Conservation (phyloP, 805 yeast genomes). For the Tanozyma kutaoensis region DNA sequence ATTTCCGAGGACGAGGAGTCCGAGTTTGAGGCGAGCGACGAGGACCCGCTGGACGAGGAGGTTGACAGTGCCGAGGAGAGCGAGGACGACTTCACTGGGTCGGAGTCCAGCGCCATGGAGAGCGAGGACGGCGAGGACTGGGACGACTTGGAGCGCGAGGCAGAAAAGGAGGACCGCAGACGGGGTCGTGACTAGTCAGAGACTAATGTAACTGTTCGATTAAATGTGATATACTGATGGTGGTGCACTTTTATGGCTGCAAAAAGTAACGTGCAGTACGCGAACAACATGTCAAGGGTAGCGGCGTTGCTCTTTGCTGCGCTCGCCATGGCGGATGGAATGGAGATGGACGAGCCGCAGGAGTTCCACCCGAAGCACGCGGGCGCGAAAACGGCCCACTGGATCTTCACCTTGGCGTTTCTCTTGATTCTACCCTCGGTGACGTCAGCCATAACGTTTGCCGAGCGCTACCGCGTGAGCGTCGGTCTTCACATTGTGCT, state of each 20-base stretch:
- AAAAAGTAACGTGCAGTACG: too few relatives aligned
- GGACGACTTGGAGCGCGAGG: conserved; percentile 51
- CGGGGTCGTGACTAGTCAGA: conserved; percentile 7
- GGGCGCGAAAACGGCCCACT: conserved; percentile 47
- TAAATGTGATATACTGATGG: too few relatives aligned
- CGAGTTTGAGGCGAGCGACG: conserved; percentile 56
- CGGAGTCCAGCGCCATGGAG: conserved; percentile 17
- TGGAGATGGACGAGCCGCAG: conserved; percentile 13
- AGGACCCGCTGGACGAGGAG: conserved; percentile 48
- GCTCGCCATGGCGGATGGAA: too few relatives aligned
- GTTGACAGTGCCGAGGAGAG: conserved; percentile 33
- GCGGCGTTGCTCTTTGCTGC: too few relatives aligned
- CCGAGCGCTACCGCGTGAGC: conserved; percentile 27
- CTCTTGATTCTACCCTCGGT: conserved; percentile 45
- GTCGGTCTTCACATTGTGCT: conserved; percentile 5
- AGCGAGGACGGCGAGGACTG: conserved; percentile 34
- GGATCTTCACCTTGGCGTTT: conserved; percentile 38
- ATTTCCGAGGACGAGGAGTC: conserved; percentile 57
- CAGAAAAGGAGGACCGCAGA: conserved; percentile 31
- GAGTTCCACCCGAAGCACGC: conserved; percentile 35
- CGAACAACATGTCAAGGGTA: too few relatives aligned
- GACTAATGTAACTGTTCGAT: too few relatives aligned
- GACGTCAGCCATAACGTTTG: conserved; percentile 40
- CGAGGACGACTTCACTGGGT: conserved; percentile 25
- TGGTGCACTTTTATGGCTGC: too few relatives aligned